Percentiles rank a stretch among this genome's conserved stretches.
phyloP scores from a whole-genome alignment of 257 asterid species.

The Solanum pimpinellifolium region DNA sequence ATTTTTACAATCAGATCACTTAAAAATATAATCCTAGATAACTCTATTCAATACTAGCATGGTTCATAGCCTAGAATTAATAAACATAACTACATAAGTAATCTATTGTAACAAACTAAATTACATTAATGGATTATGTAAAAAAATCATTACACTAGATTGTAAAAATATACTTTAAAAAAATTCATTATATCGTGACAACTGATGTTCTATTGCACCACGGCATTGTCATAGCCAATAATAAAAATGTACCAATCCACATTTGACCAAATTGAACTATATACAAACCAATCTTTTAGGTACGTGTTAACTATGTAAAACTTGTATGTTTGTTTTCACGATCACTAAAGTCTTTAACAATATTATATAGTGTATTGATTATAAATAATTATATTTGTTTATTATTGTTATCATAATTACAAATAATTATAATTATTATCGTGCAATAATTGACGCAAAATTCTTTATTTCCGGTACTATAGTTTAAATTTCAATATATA shows the following conservation, averaged over 20 bases:
- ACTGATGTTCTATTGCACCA: neutral
- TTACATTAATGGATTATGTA: neutral
- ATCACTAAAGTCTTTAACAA: accelerated
- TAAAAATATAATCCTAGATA: neutral
- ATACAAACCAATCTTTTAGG: neutral
- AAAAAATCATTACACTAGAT: neutral
- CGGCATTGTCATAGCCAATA: neutral
- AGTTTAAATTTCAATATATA: accelerated
- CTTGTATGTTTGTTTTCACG: accelerated
- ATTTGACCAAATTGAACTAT: neutral
- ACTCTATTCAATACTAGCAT: neutral
- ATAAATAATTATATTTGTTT: too few relatives aligned
- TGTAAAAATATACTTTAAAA: neutral
- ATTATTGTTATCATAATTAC: too few relatives aligned
- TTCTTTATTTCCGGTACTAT: accelerated
- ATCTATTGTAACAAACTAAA: neutral
- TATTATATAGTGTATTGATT: neutral
- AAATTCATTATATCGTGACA: neutral
- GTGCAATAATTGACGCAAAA: accelerated
- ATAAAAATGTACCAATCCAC: neutral
- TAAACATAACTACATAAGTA: neutral
- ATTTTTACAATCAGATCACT: neutral
- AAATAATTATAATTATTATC: too few relatives aligned
- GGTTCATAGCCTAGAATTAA: neutral
- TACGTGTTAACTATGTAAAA: neutral